Conservation (phyloP, 1,284 basidiomycete species). For the Sanghuangporus baumii region DNA sequence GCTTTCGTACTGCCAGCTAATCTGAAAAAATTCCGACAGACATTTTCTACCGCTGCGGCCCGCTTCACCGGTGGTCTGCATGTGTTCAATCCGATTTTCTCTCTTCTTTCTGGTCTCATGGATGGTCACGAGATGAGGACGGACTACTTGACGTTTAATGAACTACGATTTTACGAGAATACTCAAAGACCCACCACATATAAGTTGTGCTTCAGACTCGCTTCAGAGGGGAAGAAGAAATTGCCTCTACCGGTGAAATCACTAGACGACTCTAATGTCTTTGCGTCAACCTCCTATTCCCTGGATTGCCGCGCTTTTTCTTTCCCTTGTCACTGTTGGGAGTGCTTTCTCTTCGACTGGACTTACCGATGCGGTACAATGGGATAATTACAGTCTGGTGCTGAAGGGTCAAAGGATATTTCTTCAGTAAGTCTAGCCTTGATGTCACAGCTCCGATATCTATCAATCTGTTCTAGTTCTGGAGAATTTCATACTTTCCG, state of each 20-base stretch:
- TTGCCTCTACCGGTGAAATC: neutral
- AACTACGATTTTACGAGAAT: neutral
- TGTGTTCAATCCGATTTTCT: neutral
- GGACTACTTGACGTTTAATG: neutral
- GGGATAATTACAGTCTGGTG: slow-evolving; percentile 13
- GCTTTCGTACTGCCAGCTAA: too few relatives aligned
- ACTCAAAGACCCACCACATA: neutral
- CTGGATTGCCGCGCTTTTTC: neutral
- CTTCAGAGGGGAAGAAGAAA: too few relatives aligned
- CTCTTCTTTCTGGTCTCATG: neutral
- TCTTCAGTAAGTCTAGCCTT: slow-evolving; percentile 11
- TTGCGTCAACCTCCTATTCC: neutral
- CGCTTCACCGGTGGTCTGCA: neutral
- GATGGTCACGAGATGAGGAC: neutral
- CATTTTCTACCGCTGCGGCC: neutral
- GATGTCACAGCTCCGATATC: neutral
- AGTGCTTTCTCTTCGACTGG: neutral
- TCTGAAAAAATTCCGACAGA: neutral
- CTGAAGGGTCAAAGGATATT: slow-evolving; percentile 16
- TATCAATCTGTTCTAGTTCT: slow-evolving; percentile 8
- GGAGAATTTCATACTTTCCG: slow-evolving; percentile 85
- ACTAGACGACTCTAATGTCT: neutral
- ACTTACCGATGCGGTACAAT: slow-evolving; percentile 9
- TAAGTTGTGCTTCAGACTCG: neutral
- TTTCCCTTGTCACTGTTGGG: neutral